Conservation (phyloP, 495 filamentous ascomycete genomes). For the Aspergillus campestris region DNA sequence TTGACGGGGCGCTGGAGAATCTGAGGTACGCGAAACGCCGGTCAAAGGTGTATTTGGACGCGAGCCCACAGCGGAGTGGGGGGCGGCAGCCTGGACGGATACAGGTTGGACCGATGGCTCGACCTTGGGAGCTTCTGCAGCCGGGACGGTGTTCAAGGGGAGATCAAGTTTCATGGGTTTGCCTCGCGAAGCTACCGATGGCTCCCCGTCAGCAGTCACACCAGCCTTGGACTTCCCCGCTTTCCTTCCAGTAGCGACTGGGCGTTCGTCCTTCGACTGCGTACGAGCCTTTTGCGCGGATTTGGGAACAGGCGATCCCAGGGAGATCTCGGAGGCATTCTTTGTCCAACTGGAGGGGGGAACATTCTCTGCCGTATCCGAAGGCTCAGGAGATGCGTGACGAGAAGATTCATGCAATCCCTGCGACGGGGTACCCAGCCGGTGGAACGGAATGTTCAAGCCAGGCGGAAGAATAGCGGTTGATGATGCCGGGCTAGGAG, state of each 20-base stretch:
- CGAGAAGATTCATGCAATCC: slow-evolving; percentile 16
- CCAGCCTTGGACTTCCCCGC: slow-evolving; percentile 5
- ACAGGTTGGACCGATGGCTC: slow-evolving; percentile 15
- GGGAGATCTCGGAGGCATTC: slow-evolving; percentile 32
- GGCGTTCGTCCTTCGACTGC: slow-evolving; percentile 17
- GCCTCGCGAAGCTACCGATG: slow-evolving; percentile 9
- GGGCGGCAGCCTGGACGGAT: slow-evolving; percentile 10
- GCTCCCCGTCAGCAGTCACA: slow-evolving; percentile 7
- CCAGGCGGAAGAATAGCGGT: slow-evolving; percentile 26
- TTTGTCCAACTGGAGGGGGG: slow-evolving; percentile 18
- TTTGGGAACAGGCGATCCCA: slow-evolving; percentile 37
- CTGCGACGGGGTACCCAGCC: slow-evolving; percentile 24
- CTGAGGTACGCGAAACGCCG: slow-evolving; percentile 34
- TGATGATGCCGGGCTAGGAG: slow-evolving; percentile 27
- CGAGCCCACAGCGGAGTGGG: slow-evolving; percentile 18
- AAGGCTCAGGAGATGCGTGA: slow-evolving; percentile 11
- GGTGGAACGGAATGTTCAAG: slow-evolving; percentile 15
- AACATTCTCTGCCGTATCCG: slow-evolving; percentile 11
- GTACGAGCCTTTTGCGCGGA: slow-evolving; percentile 24
- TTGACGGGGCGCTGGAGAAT: slow-evolving; percentile 39
- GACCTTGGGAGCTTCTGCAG: slow-evolving; percentile 16
- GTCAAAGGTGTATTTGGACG: slow-evolving; percentile 35
- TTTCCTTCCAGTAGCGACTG: slow-evolving; percentile 15
- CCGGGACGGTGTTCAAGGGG: slow-evolving; percentile 11
- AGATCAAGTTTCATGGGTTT: slow-evolving; percentile 29